Percentiles rank a stretch among this genome's conserved stretches.
phyloP scores from a whole-genome alignment of 2,329 filamentous ascomycete species.

The Lecanicillium sp. region DNA sequence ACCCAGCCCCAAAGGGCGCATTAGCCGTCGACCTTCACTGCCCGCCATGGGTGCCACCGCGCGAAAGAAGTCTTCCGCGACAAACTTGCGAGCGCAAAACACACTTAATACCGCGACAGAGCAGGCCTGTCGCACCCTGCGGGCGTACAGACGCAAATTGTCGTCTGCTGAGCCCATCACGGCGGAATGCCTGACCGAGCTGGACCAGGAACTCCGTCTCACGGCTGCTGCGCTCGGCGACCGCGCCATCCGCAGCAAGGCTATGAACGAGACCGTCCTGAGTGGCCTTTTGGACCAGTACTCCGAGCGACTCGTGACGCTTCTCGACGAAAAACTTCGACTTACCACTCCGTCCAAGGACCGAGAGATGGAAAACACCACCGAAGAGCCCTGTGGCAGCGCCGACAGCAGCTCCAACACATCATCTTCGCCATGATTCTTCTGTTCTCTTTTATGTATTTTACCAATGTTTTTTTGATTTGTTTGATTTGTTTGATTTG shows the following conservation, averaged over 20 bases:
- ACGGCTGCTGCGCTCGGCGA: conserved; percentile 57
- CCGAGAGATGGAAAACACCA: conserved; percentile 24
- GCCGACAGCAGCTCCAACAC: conserved; percentile 28
- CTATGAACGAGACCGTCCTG: conserved; percentile 52
- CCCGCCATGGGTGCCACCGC: conserved; percentile 40
- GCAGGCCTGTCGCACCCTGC: conserved; percentile 55
- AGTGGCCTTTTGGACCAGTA: conserved; percentile 68
- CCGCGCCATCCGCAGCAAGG: conserved; percentile 46
- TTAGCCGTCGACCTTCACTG: conserved; percentile 48
- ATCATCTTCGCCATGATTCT: conserved; percentile 28
- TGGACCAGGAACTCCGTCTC: conserved; percentile 59
- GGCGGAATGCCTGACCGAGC: conserved; percentile 52
- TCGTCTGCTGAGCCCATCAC: conserved; percentile 50
- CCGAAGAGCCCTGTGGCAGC: conserved; percentile 27
- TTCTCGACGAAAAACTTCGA: conserved; percentile 66
- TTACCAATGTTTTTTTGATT: conserved; percentile 10
- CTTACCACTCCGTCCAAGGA: conserved; percentile 35
- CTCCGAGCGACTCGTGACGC: conserved; percentile 62
- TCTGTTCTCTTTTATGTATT: conserved; percentile 16
- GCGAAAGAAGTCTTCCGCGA: conserved; percentile 44
- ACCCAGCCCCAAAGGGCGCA: conserved; percentile 41
- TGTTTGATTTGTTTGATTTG: background rate
- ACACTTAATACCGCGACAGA: conserved; percentile 58
- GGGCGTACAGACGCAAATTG: conserved; percentile 58
- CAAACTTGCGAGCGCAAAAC: conserved; percentile 45